phyloP scores from a whole-genome alignment of 495 filamentous ascomycete genomes.

The Aspergillus diversus region DNA sequence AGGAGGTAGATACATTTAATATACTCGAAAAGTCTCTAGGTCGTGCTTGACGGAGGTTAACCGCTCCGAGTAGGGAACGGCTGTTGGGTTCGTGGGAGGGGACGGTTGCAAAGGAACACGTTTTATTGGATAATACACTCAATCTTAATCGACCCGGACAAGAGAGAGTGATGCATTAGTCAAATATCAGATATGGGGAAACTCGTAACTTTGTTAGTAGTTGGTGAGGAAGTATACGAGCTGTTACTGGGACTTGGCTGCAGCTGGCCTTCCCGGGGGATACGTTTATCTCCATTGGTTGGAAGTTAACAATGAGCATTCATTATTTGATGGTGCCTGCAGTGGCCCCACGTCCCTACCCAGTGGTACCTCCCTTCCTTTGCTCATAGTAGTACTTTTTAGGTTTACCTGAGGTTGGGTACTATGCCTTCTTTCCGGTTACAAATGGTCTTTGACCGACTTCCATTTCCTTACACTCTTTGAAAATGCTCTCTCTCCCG shows the following conservation, averaged over 20 bases:
- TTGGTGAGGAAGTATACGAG: background rate
- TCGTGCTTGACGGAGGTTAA: background rate
- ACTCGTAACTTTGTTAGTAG: conserved; percentile 11
- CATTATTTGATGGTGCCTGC: conserved; percentile 1
- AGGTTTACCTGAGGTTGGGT: background rate
- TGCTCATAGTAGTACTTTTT: background rate
- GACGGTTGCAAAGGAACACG: background rate
- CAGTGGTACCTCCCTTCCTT: background rate
- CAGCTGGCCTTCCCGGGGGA: background rate
- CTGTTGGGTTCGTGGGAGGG: background rate
- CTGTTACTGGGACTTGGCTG: background rate
- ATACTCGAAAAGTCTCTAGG: background rate
- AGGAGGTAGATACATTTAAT: conserved; percentile 3
- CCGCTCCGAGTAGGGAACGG: conserved; percentile 1
- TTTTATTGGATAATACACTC: background rate
- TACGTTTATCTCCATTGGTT: conserved; percentile 2
- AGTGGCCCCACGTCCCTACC: background rate
- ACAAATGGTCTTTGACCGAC: too few species aligned
- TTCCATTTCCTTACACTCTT: too few species aligned
- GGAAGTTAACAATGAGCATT: background rate
- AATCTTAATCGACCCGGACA: conserved; percentile 4
- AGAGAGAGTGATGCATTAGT: background rate
- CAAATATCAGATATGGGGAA: conserved; percentile 11
- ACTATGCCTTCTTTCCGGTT: background rate
- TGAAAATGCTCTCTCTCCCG: too few species aligned